Conservation (phyloP, 176 grass and related monocot species). For the Eremochloa ophiuroides region DNA sequence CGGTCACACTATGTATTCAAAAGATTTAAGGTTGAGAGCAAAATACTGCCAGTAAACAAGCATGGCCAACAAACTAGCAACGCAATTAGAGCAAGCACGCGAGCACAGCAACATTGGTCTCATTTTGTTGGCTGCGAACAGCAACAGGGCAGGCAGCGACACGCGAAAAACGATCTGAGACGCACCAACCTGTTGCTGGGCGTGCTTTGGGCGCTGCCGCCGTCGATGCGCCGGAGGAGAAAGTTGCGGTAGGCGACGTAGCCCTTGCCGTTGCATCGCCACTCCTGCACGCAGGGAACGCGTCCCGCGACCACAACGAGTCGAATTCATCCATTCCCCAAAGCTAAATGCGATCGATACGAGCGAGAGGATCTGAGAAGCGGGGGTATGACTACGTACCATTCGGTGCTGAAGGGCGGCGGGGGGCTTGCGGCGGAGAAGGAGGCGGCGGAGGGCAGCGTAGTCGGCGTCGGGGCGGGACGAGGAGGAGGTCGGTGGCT, state of each 20-base stretch:
- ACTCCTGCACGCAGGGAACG: slow-evolving; percentile 46
- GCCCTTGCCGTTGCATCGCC: slow-evolving; percentile 87
- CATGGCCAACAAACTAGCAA: background rate
- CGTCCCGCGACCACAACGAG: background rate
- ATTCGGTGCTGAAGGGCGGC: slow-evolving; percentile 52
- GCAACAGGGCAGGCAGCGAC: too few relatives aligned
- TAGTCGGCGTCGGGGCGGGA: slow-evolving; percentile 67
- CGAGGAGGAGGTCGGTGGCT: slow-evolving; percentile 50
- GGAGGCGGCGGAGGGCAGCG: slow-evolving; percentile 59
- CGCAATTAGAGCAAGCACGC: background rate
- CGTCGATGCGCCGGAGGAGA: slow-evolving; percentile 58
- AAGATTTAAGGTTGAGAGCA: slow-evolving; percentile 6
- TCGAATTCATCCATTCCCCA: background rate
- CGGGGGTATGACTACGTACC: slow-evolving; percentile 25
- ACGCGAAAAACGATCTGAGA: background rate
- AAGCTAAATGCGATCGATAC: background rate
- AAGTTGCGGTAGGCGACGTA: slow-evolving; percentile 76
- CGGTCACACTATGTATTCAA: background rate
- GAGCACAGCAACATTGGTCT: background rate
- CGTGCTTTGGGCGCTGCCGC: slow-evolving; percentile 69
- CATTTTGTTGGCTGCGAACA: slow-evolving; percentile 4
- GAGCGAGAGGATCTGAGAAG: background rate
- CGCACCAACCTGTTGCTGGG: slow-evolving; percentile 66
- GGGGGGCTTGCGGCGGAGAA: slow-evolving; percentile 65
- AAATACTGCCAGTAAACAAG: background rate